Base-by-base conservation (phyloP, 1,284 basidiomycete species). In the Ceratobasidium sp. region DNA sequence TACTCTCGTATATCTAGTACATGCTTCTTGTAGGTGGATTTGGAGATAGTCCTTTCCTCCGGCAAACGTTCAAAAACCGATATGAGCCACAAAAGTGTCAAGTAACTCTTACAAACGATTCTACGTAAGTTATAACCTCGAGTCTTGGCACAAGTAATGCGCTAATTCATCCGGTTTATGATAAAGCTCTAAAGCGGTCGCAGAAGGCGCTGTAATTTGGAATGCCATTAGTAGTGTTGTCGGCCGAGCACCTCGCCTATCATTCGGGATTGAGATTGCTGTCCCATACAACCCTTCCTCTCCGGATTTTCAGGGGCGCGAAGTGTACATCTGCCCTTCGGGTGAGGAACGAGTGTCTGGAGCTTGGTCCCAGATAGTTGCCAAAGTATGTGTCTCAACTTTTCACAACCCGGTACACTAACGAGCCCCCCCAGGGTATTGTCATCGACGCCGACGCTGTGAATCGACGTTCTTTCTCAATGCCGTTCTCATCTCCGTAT, bases 201-300 rank as follows among this genome's bases (percentile, higher is more conserved):
- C 79, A 1, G 79, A 79, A 12, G 79, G 79, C 40, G 77, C 79
- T 20, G 58, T 79, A 23, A 77, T 79, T 15, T 79, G 78, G 78
- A 70, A 66, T 46, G 55, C 46, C 20, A 61, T 63, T n/a, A 70
- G 53, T 28, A 67, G 75, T 40, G 78, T 79, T 18, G n/a, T 46
- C 44, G 60, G 53, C 23, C 78, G 78, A 9, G 75, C 75, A 33
- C 49, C 70, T 33, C 75, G 76, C 15, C 66, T n/a, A 26, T 71
- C 73, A 4, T 79, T 64, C 51, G 78, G 76, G 0, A 64, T 49
- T 6, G 49, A 55, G 49, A 23, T 55, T 44, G 39, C 55, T 40
- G 53, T 56, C 12, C 53, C 51, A 13, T 58, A 70, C 20, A 39
- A 44, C 23, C 53, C 68, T 26, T 58, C 40, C 12, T 44, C 33